phyloP scores from a whole-genome alignment of 345 rosid genomes.

The Durio zibethinus region DNA sequence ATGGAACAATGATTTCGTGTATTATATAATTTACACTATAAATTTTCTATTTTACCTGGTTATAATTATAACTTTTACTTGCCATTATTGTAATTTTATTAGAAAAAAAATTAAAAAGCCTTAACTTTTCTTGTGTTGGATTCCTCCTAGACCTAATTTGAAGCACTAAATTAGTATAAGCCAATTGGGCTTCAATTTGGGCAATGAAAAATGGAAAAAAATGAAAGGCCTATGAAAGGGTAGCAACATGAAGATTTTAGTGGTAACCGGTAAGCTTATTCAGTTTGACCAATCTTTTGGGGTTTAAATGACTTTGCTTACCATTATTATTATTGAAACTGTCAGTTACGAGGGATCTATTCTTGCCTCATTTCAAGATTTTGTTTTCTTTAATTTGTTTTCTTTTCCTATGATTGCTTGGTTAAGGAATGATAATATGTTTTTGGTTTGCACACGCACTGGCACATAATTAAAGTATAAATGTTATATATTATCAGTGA shows the following conservation, averaged over 20 bases:
- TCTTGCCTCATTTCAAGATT: not conserved
- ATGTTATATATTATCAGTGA: no score
- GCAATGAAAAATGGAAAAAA: not conserved
- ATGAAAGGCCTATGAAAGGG: slow-evolving; percentile 19
- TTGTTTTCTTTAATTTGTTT: not conserved
- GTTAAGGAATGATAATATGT: not conserved
- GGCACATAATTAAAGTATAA: no score
- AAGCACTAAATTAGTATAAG: slow-evolving; percentile 33
- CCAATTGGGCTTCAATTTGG: slow-evolving; percentile 22
- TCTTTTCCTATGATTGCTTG: not conserved
- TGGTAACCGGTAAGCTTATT: slow-evolving; percentile 10
- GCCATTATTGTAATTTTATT: not conserved
- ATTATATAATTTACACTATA: not conserved
- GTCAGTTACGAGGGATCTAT: not conserved
- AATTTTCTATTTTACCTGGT: no score
- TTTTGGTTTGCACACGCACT: not conserved
- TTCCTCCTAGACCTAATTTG: slow-evolving; percentile 21
- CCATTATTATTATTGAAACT: not conserved
- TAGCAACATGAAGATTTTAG: slow-evolving; percentile 28
- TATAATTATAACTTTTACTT: no score
- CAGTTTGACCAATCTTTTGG: slow-evolving; percentile 22
- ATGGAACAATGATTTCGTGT: not conserved
- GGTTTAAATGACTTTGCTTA: slow-evolving; percentile 12
- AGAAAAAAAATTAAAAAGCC: no score
- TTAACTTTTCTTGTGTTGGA: no score